A percentile compares a stretch with the other conserved stretches of the same genome.
phyloP scores from a whole-genome alignment of 2,329 filamentous ascomycete genomes.

The Myriosclerotinia curreyana region DNA sequence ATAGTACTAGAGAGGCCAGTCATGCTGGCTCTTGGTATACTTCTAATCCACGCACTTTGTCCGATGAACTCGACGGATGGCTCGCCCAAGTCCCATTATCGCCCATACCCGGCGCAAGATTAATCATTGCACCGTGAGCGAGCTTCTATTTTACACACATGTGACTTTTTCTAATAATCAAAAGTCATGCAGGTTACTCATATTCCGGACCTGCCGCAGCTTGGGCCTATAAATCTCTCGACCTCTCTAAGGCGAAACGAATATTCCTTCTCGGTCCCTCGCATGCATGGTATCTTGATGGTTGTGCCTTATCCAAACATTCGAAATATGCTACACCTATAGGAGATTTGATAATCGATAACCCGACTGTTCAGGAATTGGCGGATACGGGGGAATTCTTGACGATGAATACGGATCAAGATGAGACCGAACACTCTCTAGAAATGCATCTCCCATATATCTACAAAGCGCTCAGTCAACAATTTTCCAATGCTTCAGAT shows the following conservation, averaged over 20 bases:
- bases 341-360: constrained; percentile 66
- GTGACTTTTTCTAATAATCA: not conserved
- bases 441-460: constrained; percentile 97
- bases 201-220: constrained; percentile 92
- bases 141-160: constrained; percentile 8
- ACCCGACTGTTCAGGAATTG: constrained; percentile 51
- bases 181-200: constrained; percentile 85
- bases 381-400: constrained; percentile 54
- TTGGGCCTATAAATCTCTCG: constrained; percentile 88
- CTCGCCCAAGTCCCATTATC: constrained; percentile 67
- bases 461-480: constrained; percentile 66
- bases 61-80: constrained; percentile 68
- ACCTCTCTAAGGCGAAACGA: constrained; percentile 72
- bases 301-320: constrained; percentile 73
- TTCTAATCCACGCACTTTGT: constrained; percentile 56
- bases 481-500: constrained; percentile 44
- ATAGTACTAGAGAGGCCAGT: constrained; percentile 52
- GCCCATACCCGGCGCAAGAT: constrained; percentile 70
- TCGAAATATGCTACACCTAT: constrained; percentile 70
- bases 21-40: constrained; percentile 92
- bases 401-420: constrained; percentile 62
- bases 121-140: constrained; percentile 89
- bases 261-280: constrained; percentile 92
- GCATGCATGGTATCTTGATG: constrained; percentile 77
- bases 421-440: constrained; percentile 85